phyloP scores from a whole-genome alignment of 495 filamentous ascomycete species.

The Lophium mytilinum region DNA sequence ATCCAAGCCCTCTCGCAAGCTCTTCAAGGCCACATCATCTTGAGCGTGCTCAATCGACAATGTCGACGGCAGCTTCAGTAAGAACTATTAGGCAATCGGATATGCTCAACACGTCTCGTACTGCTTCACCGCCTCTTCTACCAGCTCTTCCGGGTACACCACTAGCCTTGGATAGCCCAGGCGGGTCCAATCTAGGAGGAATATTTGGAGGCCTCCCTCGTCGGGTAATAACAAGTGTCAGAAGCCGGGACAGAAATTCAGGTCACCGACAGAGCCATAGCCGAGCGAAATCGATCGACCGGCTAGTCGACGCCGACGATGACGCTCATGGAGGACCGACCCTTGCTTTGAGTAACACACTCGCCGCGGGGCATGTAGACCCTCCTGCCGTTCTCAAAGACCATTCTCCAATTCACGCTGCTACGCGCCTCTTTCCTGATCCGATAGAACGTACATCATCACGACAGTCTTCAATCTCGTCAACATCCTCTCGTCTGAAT shows the following conservation, averaged over 20 bases:
- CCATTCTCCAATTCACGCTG: slow-evolving; percentile 2
- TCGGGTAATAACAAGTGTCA: slow-evolving; percentile 40
- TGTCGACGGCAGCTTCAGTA: slow-evolving; percentile 55
- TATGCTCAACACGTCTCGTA: slow-evolving; percentile 15
- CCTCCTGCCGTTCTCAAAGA: slow-evolving; percentile 30
- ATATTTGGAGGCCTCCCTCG: slow-evolving; percentile 51
- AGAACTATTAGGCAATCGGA: slow-evolving; percentile 41
- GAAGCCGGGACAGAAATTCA: slow-evolving; percentile 36
- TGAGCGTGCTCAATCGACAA: slow-evolving; percentile 46
- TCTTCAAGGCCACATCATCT: slow-evolving; percentile 38
- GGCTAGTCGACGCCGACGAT: slow-evolving; percentile 37
- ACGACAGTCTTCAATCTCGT: slow-evolving; percentile 22
- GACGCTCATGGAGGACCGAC: slow-evolving; percentile 32
- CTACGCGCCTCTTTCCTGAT: neutral
- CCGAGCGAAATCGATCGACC: slow-evolving; percentile 41
- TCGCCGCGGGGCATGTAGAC: slow-evolving; percentile 32
- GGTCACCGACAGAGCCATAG: slow-evolving; percentile 34
- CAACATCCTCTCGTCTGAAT: slow-evolving; percentile 12
- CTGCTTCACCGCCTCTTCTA: slow-evolving; percentile 29
- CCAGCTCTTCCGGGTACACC: slow-evolving; percentile 39
- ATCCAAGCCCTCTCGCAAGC: slow-evolving; percentile 29
- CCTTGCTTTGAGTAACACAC: slow-evolving; percentile 32
- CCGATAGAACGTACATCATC: slow-evolving; percentile 10
- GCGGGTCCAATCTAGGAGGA: slow-evolving; percentile 43
- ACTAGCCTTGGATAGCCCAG: slow-evolving; percentile 42